Base-by-base conservation (phyloP, 225 moss, liverwort and hornwort genomes). In the Pleurozium schreberi region DNA sequence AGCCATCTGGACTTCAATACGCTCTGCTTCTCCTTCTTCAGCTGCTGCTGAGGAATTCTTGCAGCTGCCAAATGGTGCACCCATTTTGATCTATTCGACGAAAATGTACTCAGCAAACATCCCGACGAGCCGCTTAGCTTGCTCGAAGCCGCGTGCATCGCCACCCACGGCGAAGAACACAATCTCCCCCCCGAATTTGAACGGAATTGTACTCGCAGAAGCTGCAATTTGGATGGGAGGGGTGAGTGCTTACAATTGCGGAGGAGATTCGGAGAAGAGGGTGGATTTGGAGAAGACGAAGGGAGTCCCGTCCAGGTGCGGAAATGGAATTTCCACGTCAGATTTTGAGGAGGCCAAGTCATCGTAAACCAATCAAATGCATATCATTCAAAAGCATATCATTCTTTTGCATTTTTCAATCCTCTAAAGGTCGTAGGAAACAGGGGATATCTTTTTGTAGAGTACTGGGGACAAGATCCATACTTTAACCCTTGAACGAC, bases 111-210 rank as follows among this genome's bases (percentile, higher is more conserved):
- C 75, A 93, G 62, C 90, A 93, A 86, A 81, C 93, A 91, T 47
- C 90, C 90, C 25, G 90, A 90, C 23, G 90, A 82, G 77, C 86
- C 76, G 73, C 85, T 81, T 47, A 92, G 84, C 89, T 93, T 93
- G 80, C 88, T 71, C 86, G 92, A 93, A 70, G 87, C 83, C 61
- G 87, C 83, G 90, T 89, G 80, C 93, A 93, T 93, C 90, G 88
- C 89, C 89, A 87, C 85, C 73, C 55, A 42, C 50, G 18, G 74
- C 50, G 60, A 84, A 55, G 33, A 52, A 55, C 87, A 50, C 26
- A 57, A 36, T 62, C 79, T 36, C 59, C 81, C n/a, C 45, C 21
- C 77, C 23, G 28, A 65, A 84, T 43, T 86, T 12, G 50, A 66
- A 84, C n/a, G 65, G 42, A 64, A 18, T 73, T 52, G 59, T 40